These are phyloP conservation scores for Collybia sordida DNA, from an alignment of 768 basidiomycete genomes.

Conservation along the genomic window DNA sequence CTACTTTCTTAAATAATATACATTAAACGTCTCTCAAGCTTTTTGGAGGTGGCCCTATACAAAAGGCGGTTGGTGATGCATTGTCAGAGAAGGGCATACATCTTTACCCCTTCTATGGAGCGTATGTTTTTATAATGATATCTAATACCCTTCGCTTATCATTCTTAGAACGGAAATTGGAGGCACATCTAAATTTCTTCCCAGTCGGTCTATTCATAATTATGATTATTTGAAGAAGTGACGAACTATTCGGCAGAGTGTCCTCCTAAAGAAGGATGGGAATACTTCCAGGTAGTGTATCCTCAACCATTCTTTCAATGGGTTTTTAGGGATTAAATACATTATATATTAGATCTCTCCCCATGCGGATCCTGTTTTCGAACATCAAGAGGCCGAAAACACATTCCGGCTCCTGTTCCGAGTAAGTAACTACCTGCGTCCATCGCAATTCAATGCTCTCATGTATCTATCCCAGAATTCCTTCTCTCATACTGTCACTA, in stretches of 20 bases:
- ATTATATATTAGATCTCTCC: conserved; percentile 1
- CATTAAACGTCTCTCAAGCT: conserved; percentile 1
- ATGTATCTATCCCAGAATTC: not conserved
- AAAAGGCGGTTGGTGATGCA: conserved; percentile 16
- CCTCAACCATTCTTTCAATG: not conserved
- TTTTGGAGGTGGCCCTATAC: conserved; percentile 17
- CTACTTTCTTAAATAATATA: not conserved
- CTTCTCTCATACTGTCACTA: conserved; percentile 19
- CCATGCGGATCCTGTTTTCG: conserved; percentile 3
- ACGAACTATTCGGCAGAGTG: not conserved
- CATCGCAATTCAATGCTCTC: not conserved
- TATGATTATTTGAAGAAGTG: not conserved
- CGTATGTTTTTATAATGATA: conserved; percentile 5
- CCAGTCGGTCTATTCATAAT: not conserved
- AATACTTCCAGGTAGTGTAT: conserved; percentile 12
- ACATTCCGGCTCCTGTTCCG: conserved; percentile 8
- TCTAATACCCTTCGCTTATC: not conserved
- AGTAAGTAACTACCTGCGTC: not conserved
- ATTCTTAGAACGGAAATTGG: conserved; percentile 15
- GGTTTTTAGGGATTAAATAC: not conserved
- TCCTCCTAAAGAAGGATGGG: conserved; percentile 13
- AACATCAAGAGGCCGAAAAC: conserved; percentile 1
- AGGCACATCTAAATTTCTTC: conserved; percentile 4
- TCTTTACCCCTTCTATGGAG: conserved; percentile 17
- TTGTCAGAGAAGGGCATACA: conserved; percentile 11